Base-by-base conservation (phyloP, 805 yeast genomes). In the Wickerhamomyces alni region DNA sequence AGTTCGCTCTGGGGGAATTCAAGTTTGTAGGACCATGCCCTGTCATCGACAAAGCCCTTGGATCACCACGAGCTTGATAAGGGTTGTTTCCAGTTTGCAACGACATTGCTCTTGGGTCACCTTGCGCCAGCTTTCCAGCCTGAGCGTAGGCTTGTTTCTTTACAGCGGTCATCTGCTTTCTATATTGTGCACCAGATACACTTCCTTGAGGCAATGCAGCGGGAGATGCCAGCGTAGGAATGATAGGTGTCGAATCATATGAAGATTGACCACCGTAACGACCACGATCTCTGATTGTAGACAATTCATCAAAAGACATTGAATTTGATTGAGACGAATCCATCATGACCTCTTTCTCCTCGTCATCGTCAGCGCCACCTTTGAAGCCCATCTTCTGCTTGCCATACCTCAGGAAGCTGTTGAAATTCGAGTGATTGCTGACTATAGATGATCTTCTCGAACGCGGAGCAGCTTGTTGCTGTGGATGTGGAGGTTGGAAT, bases 211-310 rank as follows among this genome's bases (percentile, higher is more conserved):
- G 57, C 35, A 42, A 38, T 4, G 41, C 17, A 21, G 59, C 48
- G 4, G 51, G 54, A 0, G 72, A 60, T 5, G 74, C 66, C 4
- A 84, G 39, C 0, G 87, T 82, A 7, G 94, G 94, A 30, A 85
- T 83, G 45, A 81, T 77, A 8, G 93, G 89, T 0, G 87, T 71
- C 0, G 89, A 71, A 45, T 81, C 87, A 40, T 66, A 58, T 30
- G 55, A 36, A 32, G 62, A 44, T 36, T 69, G 64, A 16, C 71
- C 64, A 4, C 81, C 82, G 53, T 81, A 82, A 25, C 86, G 74
- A 5, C 85, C 85, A 30, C 82, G 70, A 47, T 80, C 86, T 37
- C 82, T 65, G 2, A 80, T 61, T 36, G 80, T 80, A 18, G 77
- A 64, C 9, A 85, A 63, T 51, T 84, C 89, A 45, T 75, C 77